These are phyloP conservation scores for Podospora pseudopauciseta DNA, from an alignment of 495 filamentous ascomycete species.

Conservation along the genomic window DNA sequence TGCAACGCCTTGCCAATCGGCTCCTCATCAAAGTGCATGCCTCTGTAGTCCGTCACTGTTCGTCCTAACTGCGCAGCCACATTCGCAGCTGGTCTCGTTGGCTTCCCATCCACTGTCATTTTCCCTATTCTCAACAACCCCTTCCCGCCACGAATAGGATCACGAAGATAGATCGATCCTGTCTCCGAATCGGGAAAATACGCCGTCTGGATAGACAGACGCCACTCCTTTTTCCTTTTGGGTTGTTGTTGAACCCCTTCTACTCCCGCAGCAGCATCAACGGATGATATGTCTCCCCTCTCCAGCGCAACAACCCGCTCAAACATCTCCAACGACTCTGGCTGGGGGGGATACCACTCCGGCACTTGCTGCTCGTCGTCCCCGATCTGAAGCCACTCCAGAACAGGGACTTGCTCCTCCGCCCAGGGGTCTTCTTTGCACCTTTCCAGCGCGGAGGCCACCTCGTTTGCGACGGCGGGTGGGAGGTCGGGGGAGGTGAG, in stretches of 20 bases:
- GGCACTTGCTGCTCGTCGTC: not conserved
- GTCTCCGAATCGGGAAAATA: not conserved
- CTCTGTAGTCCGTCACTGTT: not conserved
- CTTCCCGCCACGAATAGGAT: not conserved
- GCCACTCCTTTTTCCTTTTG: not conserved
- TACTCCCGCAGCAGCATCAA: not conserved
- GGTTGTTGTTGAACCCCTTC: not conserved
- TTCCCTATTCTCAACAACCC: not conserved
- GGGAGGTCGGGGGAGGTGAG: not conserved
- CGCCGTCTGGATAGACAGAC: not conserved
- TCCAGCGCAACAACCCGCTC: not conserved
- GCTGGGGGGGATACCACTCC: not conserved
- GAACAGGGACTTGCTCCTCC: not conserved
- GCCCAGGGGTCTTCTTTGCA: not conserved
- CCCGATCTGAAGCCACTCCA: not conserved
- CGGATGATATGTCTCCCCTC: not conserved
- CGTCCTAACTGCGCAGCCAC: not conserved
- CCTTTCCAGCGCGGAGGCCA: slow-evolving; percentile 10
- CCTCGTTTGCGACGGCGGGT: not conserved
- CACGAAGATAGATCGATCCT: not conserved
- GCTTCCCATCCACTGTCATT: not conserved
- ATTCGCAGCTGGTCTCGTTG: not conserved
- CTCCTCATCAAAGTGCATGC: not conserved
- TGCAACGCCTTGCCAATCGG: not conserved
- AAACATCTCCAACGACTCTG: not conserved